Evolutionary conservation across 78 protist species (phyloP).

Genomic region (Protostelium mycophagum): DNA sequence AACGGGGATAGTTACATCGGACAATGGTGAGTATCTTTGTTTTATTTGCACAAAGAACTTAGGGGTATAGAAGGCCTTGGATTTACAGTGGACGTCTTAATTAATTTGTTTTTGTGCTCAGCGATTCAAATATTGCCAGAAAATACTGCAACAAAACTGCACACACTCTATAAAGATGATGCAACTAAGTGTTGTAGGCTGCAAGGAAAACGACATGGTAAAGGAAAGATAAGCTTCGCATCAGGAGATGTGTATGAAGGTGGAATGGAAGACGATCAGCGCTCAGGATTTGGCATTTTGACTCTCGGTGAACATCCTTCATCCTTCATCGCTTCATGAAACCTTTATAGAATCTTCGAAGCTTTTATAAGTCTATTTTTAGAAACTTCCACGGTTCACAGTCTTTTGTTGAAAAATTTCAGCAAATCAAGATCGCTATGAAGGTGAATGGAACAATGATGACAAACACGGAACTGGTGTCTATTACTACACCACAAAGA

Average conservation of each 20-base stretch:
- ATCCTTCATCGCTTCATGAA: not conserved
- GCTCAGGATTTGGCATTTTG: not conserved
- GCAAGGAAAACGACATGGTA: not conserved
- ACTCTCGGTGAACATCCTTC: not conserved
- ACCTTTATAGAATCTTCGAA: too few relatives aligned
- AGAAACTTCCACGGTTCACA: too few relatives aligned
- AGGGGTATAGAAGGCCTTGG: too few relatives aligned
- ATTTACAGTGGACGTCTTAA: too few relatives aligned
- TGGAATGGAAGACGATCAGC: not conserved
- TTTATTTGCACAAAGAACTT: too few relatives aligned
- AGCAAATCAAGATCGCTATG: not conserved
- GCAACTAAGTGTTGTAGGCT: too few relatives aligned
- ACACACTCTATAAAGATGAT: too few relatives aligned
- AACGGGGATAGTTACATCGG: not conserved
- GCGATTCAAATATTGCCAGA: too few relatives aligned
- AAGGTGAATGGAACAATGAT: not conserved
- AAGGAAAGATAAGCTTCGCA: not conserved
- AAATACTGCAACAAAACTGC: too few relatives aligned
- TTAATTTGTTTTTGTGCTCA: too few relatives aligned
- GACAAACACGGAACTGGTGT: not conserved
- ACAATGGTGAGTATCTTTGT: not conserved
- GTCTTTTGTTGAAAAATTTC: too few relatives aligned
- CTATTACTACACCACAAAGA: not conserved
- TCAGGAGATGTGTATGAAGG: not conserved
- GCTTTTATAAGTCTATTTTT: too few relatives aligned